Base-by-base conservation (phyloP, 2,329 filamentous ascomycete genomes). In the Fusarium sp. region DNA sequence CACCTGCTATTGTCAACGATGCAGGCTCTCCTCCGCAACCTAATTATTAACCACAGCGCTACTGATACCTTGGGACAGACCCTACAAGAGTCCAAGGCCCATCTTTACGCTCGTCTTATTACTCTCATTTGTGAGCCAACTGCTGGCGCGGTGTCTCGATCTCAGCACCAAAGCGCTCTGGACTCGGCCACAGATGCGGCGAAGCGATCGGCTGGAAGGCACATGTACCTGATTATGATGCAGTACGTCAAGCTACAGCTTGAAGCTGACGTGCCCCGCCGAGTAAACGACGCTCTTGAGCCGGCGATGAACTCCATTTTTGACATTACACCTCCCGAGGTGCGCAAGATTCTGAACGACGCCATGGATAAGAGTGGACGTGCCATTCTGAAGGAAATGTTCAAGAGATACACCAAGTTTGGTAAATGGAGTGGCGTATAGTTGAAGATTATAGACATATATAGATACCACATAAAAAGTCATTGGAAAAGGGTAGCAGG, bases 401-500 rank as follows among this genome's bases (percentile, higher is more conserved):
- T 86, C 68, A 87, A 84, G 74, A 82, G 85, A 77, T 91, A 89
- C 76, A 83, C 83, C 76, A 88, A 84, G 78, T 90, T 90, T 81
- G 88, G 88, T 44, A 90, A 89, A 81, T 90, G 89, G 88, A 88
- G 80, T 54, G 88, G 87, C 34, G 83, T 89, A 25, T 89, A 82
- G 70, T 54, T 46, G 29, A 29, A 12, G 9, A 51, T 57, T 58
- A 54, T 47, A 72, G 53, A 55, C 53, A 42, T 49, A 59, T 53
- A 69, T 63, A 63, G 59, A 75, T 71, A 75, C 66, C 67, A 70
- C 34, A 54, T 49, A 22, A 54, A 55, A 59, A 66, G 63, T 66
- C 40, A 55, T 29, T 42, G 52, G 52, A 61, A 46, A 65, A 63
- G 43, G 16, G 47, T 40, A 38, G 46, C 45, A 43, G 32, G 25